A percentile compares a stretch with the other conserved stretches of the same genome.
phyloP scores from a whole-genome alignment of 2,329 filamentous ascomycete genomes.

The Apiospora sp. region DNA sequence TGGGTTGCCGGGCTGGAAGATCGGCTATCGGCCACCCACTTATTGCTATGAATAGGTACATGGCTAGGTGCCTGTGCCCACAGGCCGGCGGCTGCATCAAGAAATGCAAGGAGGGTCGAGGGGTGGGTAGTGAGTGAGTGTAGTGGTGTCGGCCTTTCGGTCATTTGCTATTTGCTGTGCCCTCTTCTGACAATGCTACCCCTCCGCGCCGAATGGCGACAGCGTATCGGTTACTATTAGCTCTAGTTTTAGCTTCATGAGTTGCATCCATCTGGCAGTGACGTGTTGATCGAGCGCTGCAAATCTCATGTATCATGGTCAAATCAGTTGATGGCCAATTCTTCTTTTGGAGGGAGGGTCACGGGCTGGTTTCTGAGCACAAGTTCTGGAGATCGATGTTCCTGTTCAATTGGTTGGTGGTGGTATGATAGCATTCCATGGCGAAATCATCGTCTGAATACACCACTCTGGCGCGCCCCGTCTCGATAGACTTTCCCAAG shows the following conservation, averaged over 20 bases:
- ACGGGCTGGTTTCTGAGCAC: not conserved
- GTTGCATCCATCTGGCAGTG: constrained; percentile 2
- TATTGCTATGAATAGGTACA: not conserved
- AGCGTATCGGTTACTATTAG: constrained; percentile 21
- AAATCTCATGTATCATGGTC: not conserved
- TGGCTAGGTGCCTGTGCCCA: not conserved
- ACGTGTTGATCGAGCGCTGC: constrained; percentile 1
- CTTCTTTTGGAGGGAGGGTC: not conserved
- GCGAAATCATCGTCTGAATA: not conserved
- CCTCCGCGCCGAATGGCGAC: not conserved
- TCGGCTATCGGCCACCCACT: constrained; percentile 17
- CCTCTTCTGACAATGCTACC: constrained; percentile 10
- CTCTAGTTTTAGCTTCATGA: not conserved
- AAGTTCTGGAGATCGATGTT: not conserved
- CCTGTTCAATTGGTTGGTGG: not conserved
- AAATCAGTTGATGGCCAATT: not conserved
- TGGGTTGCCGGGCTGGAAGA: constrained; percentile 14
- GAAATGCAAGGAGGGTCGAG: constrained; percentile 16
- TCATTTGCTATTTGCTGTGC: constrained; percentile 15
- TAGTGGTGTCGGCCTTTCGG: constrained; percentile 15
- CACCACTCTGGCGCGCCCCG: constrained; percentile 1
- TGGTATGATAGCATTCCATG: constrained; percentile 1
- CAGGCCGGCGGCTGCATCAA: not conserved
- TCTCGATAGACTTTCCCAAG: constrained; percentile 1
- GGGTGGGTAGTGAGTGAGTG: not conserved